Percentiles rank a stretch among this genome's conserved stretches.
phyloP scores from a whole-genome alignment of 176 grass and related monocot genomes.

The Saccharum officinarum region DNA sequence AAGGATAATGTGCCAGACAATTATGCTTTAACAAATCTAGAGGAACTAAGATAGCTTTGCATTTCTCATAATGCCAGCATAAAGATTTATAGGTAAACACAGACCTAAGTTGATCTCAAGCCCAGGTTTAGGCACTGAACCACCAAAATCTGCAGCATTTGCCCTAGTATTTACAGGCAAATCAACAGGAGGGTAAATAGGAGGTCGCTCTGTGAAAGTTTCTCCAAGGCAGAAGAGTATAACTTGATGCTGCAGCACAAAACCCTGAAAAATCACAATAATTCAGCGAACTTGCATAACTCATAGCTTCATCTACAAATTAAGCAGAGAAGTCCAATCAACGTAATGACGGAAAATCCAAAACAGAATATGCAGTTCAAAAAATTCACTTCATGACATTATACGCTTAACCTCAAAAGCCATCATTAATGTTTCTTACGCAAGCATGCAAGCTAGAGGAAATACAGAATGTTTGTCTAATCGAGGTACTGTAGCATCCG shows the following conservation, averaged over 20 bases:
- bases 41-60: slow-evolving; percentile 10
- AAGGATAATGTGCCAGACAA: slow-evolving; percentile 32
- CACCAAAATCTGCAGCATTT: slow-evolving; percentile 55
- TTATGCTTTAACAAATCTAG: slow-evolving; percentile 17
- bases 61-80: slow-evolving; percentile 21
- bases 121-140: slow-evolving; percentile 69
- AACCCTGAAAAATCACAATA: slow-evolving; percentile 56
- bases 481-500: neutral
- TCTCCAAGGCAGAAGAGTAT: slow-evolving; percentile 78
- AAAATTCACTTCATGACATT: neutral
- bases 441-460: neutral
- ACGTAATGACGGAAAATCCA: neutral
- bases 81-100: slow-evolving; percentile 16
- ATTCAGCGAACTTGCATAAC: slow-evolving; percentile 22
- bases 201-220: slow-evolving; percentile 69
- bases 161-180: slow-evolving; percentile 52
- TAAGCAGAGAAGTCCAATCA: slow-evolving; percentile 7
- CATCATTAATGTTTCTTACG: neutral
- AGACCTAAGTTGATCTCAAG: slow-evolving; percentile 85
- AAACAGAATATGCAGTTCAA: neutral
- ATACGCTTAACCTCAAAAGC: neutral
- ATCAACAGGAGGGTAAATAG: slow-evolving; percentile 52
- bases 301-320: slow-evolving; percentile 13
- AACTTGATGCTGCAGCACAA: slow-evolving; percentile 95
- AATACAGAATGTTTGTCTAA: neutral